Conservation (phyloP, 768 basidiomycete species). For the Daedaleopsis nitida region DNA sequence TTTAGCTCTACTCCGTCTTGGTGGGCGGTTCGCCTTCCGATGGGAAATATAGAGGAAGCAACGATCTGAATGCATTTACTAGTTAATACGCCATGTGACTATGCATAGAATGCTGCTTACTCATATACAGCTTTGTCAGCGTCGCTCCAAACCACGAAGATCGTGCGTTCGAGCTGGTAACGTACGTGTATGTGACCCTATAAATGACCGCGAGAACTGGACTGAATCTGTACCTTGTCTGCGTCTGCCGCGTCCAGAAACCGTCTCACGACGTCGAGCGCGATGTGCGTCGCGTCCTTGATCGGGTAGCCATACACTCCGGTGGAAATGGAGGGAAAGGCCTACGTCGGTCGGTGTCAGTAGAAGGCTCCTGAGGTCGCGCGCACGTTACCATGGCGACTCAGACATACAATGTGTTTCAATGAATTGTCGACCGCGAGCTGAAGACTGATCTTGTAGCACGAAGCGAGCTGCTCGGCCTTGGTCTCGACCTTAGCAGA, state of each 20-base stretch:
- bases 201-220: background rate
- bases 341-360: conserved; percentile 43
- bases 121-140: conserved; percentile 64
- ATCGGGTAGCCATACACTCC: conserved; percentile 82
- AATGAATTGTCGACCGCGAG: conserved; percentile 61
- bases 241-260: conserved; percentile 58
- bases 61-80: conserved; percentile 38
- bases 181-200: too few relatives aligned
- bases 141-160: conserved; percentile 76
- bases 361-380: background rate
- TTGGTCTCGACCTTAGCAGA: conserved; percentile 40
- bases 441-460: conserved; percentile 66
- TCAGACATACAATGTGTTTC: conserved; percentile 58
- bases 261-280: conserved; percentile 56
- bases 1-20: too few relatives aligned
- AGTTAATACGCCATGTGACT: background rate
- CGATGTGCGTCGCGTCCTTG: conserved; percentile 68
- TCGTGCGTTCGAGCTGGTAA: conserved; percentile 60
- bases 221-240: conserved; percentile 30
- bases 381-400: background rate
- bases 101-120: conserved; percentile 42
- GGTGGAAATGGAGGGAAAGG: conserved; percentile 81
- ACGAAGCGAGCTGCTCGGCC: conserved; percentile 61
- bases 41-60: conserved; percentile 71
- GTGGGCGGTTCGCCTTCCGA: conserved; percentile 6